Evolutionary conservation across 108 stramenopile genomes (phyloP).

Genomic region (Nitzschia sp.): DNA sequence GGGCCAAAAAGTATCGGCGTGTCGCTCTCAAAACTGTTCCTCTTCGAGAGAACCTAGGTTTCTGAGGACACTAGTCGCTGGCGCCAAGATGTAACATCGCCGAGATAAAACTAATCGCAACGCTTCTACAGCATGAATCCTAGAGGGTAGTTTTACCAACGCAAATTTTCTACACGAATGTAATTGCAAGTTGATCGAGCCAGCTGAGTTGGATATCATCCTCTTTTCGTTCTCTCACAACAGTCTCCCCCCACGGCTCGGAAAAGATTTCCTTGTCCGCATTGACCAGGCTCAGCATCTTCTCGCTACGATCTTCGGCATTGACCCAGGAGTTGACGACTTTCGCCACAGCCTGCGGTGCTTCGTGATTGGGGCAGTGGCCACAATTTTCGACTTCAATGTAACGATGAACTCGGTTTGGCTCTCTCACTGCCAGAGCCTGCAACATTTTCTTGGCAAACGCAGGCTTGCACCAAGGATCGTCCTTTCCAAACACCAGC

Average conservation of each 20-base stretch:
- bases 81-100: neutral
- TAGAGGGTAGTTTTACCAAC: too few species aligned
- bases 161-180: conserved; percentile 36
- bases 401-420: conserved; percentile 50
- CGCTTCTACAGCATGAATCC: too few species aligned
- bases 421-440: conserved; percentile 16
- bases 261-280: conserved; percentile 19
- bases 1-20: conserved; percentile 31
- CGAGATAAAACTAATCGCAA: neutral
- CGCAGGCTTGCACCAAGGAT: conserved; percentile 72
- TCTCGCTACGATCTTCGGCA: conserved; percentile 22
- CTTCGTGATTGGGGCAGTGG: conserved; percentile 86
- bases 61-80: conserved; percentile 1
- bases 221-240: conserved; percentile 39
- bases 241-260: conserved; percentile 64
- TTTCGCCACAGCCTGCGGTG: conserved; percentile 66
- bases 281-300: conserved; percentile 25
- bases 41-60: conserved; percentile 29
- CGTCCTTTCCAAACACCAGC: conserved; percentile 72
- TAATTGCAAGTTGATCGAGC: conserved; percentile 43
- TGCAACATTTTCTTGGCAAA: conserved; percentile 43
- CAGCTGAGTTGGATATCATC: conserved; percentile 48
- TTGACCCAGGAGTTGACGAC: conserved; percentile 49
- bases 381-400: conserved; percentile 74
- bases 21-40: conserved; percentile 56